Percentiles rank a stretch among this genome's conserved stretches.
These are phyloP conservation scores for Plasmodium inui DNA, from an alignment of 169 alveolate species.

Conservation along the genomic window DNA sequence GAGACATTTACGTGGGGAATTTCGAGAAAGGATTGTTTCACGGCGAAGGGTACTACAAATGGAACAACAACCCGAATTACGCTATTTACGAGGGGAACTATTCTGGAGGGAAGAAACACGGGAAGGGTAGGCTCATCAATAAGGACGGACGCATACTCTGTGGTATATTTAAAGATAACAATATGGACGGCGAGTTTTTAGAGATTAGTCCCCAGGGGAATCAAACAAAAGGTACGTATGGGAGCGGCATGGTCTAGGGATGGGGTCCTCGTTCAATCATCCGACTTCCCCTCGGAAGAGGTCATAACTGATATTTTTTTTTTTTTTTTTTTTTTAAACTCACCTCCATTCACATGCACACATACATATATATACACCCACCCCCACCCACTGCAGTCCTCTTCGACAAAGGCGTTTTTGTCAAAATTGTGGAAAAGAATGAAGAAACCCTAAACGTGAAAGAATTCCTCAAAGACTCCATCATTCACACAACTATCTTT, in stretches of 20 bases:
- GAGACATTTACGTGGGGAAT: conserved; percentile 80
- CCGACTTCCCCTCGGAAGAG: not conserved
- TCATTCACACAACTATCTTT: conserved; percentile 36
- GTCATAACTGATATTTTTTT: not conserved
- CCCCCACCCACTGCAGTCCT: conserved; percentile 12
- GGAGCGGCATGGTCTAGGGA: not conserved
- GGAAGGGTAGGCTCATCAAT: conserved; percentile 81
- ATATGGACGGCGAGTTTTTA: conserved; percentile 51
- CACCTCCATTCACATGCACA: not conserved
- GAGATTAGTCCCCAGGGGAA: conserved; percentile 70
- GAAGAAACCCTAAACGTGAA: conserved; percentile 9
- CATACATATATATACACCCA: not conserved
- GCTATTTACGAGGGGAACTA: conserved; percentile 71
- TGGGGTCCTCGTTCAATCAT: not conserved
- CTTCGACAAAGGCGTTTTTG: conserved; percentile 15
- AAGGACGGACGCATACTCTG: conserved; percentile 79
- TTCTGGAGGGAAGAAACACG: conserved; percentile 81
- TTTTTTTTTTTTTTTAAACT: not conserved
- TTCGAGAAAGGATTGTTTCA: conserved; percentile 76
- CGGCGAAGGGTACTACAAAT: conserved; percentile 77
- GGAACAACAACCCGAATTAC: conserved; percentile 41
- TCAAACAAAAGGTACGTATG: conserved; percentile 32
- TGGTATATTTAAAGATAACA: conserved; percentile 80
- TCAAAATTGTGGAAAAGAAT: conserved; percentile 21
- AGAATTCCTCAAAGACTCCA: conserved; percentile 19